These are phyloP conservation scores for Calamus simplicifolius DNA, from an alignment of 176 grass and related monocot species.

Conservation along the genomic window DNA sequence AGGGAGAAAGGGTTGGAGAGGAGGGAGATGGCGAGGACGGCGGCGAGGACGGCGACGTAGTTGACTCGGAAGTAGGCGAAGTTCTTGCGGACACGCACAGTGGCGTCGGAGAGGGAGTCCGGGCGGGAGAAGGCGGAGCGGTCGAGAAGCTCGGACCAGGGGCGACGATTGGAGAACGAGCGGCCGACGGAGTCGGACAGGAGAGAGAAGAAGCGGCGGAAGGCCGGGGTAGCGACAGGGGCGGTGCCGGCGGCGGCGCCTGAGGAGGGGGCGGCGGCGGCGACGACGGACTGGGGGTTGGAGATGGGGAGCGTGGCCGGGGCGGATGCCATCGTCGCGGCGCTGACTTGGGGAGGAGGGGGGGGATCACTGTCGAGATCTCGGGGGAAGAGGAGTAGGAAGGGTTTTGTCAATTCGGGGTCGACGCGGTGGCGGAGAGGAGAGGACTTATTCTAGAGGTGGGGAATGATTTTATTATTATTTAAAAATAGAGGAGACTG, in stretches of 20 bases:
- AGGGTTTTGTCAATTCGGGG: no score
- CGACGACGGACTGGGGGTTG: slow-evolving; percentile 12
- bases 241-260: slow-evolving; percentile 8
- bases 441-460: no score
- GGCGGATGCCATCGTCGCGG: slow-evolving; percentile 12
- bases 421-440: no score
- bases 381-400: no score
- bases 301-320: slow-evolving; percentile 57
- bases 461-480: no score
- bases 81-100: slow-evolving; percentile 79
- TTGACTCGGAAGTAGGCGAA: slow-evolving; percentile 88
- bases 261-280: slow-evolving; percentile 11
- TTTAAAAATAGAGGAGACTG: no score
- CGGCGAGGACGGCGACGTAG: slow-evolving; percentile 72
- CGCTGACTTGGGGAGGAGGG: no score
- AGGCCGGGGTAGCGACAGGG: slow-evolving; percentile 37
- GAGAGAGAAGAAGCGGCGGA: slow-evolving; percentile 57
- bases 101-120: slow-evolving; percentile 69
- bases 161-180: slow-evolving; percentile 61
- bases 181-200: slow-evolving; percentile 48
- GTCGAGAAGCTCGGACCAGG: slow-evolving; percentile 77
- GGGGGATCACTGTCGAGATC: no score
- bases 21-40: slow-evolving; percentile 63
- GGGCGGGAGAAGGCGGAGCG: slow-evolving; percentile 71
- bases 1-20: slow-evolving; percentile 77